phyloP scores from a whole-genome alignment of 2,329 filamentous ascomycete genomes.

The Achaetomium macrosporum region DNA sequence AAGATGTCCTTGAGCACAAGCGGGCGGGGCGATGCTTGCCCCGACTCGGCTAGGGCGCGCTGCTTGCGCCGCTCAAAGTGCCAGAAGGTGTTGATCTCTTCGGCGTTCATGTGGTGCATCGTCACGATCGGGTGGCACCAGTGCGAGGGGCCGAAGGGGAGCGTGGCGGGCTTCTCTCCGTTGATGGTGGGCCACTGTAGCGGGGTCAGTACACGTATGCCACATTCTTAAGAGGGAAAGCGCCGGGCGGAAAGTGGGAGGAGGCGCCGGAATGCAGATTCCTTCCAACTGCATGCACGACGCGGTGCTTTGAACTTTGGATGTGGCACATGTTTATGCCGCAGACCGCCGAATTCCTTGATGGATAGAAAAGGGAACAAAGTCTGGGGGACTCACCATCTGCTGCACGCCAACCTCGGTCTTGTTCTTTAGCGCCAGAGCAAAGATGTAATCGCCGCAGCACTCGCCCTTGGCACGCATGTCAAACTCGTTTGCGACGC shows the following conservation, averaged over 20 bases:
- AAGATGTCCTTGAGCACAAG: conserved; percentile 45
- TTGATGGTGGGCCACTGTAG: conserved; percentile 48
- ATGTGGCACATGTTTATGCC: too few relatives aligned
- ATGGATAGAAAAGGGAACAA: not conserved
- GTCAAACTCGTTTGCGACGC: conserved; percentile 44
- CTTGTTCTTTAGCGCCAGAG: conserved; percentile 41
- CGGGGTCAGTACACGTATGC: not conserved
- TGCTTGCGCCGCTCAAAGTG: conserved; percentile 43
- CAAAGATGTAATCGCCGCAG: conserved; percentile 49
- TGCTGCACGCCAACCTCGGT: conserved; percentile 37
- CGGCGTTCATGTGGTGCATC: conserved; percentile 49
- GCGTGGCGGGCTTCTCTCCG: conserved; percentile 47
- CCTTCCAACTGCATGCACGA: too few relatives aligned
- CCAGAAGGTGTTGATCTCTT: conserved; percentile 47
- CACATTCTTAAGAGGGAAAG: too few relatives aligned
- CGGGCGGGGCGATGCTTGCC: conserved; percentile 26
- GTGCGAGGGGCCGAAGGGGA: conserved; percentile 41
- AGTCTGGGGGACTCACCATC: conserved; percentile 33
- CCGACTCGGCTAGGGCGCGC: conserved; percentile 22
- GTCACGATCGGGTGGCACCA: conserved; percentile 53
- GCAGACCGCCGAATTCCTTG: not conserved
- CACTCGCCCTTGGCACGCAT: conserved; percentile 35
- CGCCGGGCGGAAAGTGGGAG: too few relatives aligned
- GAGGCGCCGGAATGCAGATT: too few relatives aligned
- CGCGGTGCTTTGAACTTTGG: too few relatives aligned